These are phyloP conservation scores for Fraxinus paxiana DNA, from an alignment of 305 asterid species.

Conservation along the genomic window DNA sequence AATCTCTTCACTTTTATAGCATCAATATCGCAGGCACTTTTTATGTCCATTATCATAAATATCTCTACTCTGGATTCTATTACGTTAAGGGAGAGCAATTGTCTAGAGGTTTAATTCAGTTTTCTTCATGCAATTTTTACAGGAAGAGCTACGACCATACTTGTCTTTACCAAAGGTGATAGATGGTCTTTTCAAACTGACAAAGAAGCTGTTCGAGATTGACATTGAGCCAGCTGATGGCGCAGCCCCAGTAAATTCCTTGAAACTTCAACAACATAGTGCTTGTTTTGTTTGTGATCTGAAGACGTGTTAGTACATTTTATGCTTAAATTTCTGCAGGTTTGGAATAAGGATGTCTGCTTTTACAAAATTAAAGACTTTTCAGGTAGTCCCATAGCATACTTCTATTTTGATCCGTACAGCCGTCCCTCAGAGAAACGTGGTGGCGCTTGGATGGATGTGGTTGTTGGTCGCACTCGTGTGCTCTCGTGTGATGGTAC, in stretches of 20 bases:
- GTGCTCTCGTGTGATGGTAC: slow-evolving; percentile 43
- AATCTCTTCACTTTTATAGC: background rate
- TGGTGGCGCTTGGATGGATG: slow-evolving; percentile 80
- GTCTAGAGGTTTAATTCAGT: background rate
- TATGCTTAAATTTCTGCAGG: slow-evolving; percentile 35
- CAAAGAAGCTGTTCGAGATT: slow-evolving; percentile 59
- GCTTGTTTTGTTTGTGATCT: background rate
- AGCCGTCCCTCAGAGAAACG: slow-evolving; percentile 78
- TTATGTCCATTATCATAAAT: background rate
- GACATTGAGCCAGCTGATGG: slow-evolving; percentile 66
- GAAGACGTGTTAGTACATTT: slow-evolving; percentile 1
- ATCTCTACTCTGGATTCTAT: background rate
- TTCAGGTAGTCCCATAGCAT: slow-evolving; percentile 47
- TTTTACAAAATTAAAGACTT: slow-evolving; percentile 60
- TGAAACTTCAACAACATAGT: background rate
- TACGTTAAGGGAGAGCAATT: background rate
- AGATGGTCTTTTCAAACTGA: slow-evolving; percentile 67
- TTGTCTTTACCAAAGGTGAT: slow-evolving; percentile 71
- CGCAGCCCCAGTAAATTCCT: slow-evolving; percentile 53
- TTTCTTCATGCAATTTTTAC: slow-evolving; percentile 18
- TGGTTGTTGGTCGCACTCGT: slow-evolving; percentile 58
- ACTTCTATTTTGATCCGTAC: slow-evolving; percentile 79
- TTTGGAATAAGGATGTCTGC: slow-evolving; percentile 66
- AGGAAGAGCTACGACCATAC: slow-evolving; percentile 80
- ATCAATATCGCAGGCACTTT: background rate